Evolutionary conservation across 352 stramenopile genomes (phyloP).

Genomic region (Thalassiosira livingstoniorum): DNA sequence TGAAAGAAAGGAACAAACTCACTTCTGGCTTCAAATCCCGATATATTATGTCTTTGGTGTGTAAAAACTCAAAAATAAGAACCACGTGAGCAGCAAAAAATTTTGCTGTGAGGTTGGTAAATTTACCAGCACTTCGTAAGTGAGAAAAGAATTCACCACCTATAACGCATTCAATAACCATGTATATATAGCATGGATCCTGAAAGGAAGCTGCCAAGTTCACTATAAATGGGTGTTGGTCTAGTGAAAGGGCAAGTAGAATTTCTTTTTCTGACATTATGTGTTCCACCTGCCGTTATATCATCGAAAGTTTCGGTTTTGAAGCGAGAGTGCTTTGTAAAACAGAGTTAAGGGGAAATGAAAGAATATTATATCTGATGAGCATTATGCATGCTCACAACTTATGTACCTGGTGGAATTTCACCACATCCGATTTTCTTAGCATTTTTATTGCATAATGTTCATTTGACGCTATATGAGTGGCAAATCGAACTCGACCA

Average conservation of each 20-base stretch:
- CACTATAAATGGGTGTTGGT: conserved; percentile 96
- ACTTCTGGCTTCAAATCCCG: conserved; percentile 89
- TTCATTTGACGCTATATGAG: conserved; percentile 88
- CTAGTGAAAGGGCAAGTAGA: conserved; percentile 79
- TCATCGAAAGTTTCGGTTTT: too few species aligned
- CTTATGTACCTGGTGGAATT: conserved; percentile 94
- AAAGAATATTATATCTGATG: too few species aligned
- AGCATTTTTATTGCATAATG: conserved; percentile 96
- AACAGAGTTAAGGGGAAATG: too few species aligned
- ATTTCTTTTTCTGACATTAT: conserved; percentile 97
- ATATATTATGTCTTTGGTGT: conserved; percentile 96
- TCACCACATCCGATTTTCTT: conserved; percentile 96
- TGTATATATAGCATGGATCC: conserved; percentile 95
- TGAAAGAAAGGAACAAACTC: background rate
- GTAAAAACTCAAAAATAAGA: conserved; percentile 97
- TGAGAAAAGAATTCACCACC: conserved; percentile 98
- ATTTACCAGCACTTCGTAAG: conserved; percentile 92
- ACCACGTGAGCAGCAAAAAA: conserved; percentile 89
- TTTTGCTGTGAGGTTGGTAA: conserved; percentile 90
- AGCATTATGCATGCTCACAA: too few species aligned
- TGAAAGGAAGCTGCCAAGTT: conserved; percentile 94
- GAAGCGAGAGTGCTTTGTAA: too few species aligned
- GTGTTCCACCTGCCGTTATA: too few species aligned
- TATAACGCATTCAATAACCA: conserved; percentile 97
- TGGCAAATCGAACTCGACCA: conserved; percentile 95